These are phyloP conservation scores for Ascosphaera pollenicola DNA, from an alignment of 2,329 filamentous ascomycete genomes.

Conservation along the genomic window DNA sequence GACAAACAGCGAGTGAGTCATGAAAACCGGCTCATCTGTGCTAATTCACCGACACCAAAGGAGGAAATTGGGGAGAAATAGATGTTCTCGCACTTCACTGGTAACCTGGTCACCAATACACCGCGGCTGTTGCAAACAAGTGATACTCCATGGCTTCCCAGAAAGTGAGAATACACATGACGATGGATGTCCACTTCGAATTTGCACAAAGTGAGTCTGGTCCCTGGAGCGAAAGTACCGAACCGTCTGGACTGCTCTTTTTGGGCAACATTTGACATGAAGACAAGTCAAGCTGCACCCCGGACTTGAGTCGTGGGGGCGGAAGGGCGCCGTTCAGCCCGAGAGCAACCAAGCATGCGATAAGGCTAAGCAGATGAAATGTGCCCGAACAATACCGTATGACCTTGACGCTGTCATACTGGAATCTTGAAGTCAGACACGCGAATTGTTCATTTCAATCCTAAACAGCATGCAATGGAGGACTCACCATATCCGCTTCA, in stretches of 20 bases:
- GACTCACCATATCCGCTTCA: background rate
- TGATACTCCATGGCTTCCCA: constrained; percentile 1
- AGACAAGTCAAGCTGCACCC: background rate
- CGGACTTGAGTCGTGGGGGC: background rate
- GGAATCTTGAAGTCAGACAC: background rate
- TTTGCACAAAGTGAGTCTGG: background rate
- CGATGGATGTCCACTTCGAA: constrained; percentile 1
- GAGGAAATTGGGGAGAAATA: too few species aligned
- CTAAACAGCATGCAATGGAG: background rate
- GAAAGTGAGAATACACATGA: background rate
- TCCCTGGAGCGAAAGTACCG: background rate
- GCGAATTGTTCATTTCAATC: background rate
- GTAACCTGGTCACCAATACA: background rate
- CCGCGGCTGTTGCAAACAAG: background rate
- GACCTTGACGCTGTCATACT: background rate
- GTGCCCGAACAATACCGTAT: background rate
- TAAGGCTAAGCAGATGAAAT: background rate
- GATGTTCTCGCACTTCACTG: too few species aligned
- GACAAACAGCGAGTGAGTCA: too few species aligned
- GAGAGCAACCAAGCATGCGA: background rate
- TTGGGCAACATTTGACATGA: background rate
- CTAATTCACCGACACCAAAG: too few species aligned
- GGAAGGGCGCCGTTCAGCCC: background rate
- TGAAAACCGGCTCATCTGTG: too few species aligned
- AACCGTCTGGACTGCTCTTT: background rate